These are phyloP conservation scores for Piper betle DNA, from an alignment of 164 flowering plant species.

Conservation along the genomic window DNA sequence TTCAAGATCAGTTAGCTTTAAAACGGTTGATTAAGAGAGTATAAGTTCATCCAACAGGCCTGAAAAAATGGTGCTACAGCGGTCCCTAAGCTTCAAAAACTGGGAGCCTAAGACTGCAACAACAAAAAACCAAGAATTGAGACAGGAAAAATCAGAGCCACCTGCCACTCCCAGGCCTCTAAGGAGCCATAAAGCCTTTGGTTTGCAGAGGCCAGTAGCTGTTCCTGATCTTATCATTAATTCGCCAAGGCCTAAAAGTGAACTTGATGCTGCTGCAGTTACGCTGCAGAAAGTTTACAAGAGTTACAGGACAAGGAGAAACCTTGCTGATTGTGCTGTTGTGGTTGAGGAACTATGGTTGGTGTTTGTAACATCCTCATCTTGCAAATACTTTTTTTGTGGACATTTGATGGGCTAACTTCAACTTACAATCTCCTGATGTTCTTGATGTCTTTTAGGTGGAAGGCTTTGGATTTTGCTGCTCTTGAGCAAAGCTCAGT, in stretches of 20 bases:
- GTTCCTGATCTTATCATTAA: constrained; percentile 7
- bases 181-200: constrained; percentile 1
- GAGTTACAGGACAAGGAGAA: no score
- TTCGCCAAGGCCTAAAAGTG: constrained; percentile 23
- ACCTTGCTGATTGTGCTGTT: constrained; percentile 69
- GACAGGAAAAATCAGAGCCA: background rate
- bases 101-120: constrained; percentile 19
- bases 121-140: constrained; percentile 10
- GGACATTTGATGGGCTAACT: background rate
- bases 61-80: constrained; percentile 9
- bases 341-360: constrained; percentile 65
- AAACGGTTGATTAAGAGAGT: constrained; percentile 17
- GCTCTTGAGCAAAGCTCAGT: constrained; percentile 38
- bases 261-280: constrained; percentile 51
- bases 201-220: background rate
- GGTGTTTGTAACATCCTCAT: constrained; percentile 8
- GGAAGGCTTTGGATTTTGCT: constrained; percentile 60
- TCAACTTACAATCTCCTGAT: background rate
- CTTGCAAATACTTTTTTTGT: background rate
- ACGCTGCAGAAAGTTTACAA: constrained; percentile 60
- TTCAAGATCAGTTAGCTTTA: constrained; percentile 22
- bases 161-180: background rate
- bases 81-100: constrained; percentile 25
- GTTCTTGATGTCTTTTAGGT: constrained; percentile 35
- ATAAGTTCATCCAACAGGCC: constrained; percentile 5